Evolutionary conservation across 208 protist species (phyloP).

Genomic region (Wallacemonas sp.): DNA sequence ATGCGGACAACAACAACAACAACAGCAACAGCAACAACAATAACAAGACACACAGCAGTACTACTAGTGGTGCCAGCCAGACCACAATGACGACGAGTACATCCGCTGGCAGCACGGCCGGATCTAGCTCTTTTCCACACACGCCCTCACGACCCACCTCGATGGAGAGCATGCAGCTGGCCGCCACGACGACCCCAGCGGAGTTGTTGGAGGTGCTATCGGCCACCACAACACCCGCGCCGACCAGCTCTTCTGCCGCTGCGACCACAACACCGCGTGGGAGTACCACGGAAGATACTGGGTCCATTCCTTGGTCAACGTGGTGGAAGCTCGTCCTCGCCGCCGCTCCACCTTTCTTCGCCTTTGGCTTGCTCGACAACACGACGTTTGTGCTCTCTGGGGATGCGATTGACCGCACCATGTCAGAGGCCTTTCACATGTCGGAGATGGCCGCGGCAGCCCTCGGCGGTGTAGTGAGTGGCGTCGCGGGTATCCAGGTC

Average conservation of each 20-base stretch:
- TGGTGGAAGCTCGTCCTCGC: slow-evolving; percentile 45
- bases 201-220: too few species aligned
- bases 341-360: slow-evolving; percentile 75
- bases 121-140: too few species aligned
- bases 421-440: slow-evolving; percentile 58
- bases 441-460: slow-evolving; percentile 78
- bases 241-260: too few species aligned
- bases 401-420: slow-evolving; percentile 72
- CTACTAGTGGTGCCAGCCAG: not conserved
- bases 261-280: too few species aligned
- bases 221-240: too few species aligned
- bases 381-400: slow-evolving; percentile 73
- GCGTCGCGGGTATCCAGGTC: slow-evolving; percentile 84
- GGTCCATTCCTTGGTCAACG: slow-evolving; percentile 51
- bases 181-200: too few species aligned
- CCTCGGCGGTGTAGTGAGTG: slow-evolving; percentile 81
- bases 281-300: slow-evolving; percentile 12
- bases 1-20: not conserved
- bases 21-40: not conserved
- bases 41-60: not conserved
- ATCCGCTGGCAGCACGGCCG: too few species aligned
- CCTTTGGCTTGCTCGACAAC: slow-evolving; percentile 89
- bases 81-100: not conserved
- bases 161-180: not conserved
- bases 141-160: not conserved